These are phyloP conservation scores for Astrothelium subdiscretum DNA, from an alignment of 495 filamentous ascomycete genomes.

Conservation along the genomic window DNA sequence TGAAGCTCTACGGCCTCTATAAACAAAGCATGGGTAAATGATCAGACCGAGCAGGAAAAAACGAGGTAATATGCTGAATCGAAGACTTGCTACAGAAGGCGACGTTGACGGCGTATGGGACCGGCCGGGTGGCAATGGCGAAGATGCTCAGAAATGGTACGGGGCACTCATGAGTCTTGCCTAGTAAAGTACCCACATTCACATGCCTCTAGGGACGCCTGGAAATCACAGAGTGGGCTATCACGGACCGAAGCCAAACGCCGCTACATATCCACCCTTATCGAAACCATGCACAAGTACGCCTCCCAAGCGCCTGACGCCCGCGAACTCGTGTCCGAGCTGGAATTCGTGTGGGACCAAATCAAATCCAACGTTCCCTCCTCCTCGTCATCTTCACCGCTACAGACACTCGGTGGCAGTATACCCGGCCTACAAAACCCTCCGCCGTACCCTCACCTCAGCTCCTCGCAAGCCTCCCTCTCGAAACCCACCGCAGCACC, in stretches of 20 bases:
- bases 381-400: slow-evolving; percentile 40
- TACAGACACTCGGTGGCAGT: slow-evolving; percentile 17
- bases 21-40: slow-evolving; percentile 83
- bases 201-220: slow-evolving; percentile 55
- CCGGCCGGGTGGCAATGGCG: slow-evolving; percentile 40
- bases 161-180: neutral
- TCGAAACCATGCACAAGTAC: slow-evolving; percentile 92
- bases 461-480: slow-evolving; percentile 1
- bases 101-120: slow-evolving; percentile 90
- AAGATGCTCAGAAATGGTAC: slow-evolving; percentile 46
- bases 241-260: slow-evolving; percentile 88
- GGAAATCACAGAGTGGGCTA: slow-evolving; percentile 72
- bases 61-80: slow-evolving; percentile 1
- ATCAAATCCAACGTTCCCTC: slow-evolving; percentile 72
- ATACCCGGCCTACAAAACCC: slow-evolving; percentile 15
- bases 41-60: neutral
- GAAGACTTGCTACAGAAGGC: slow-evolving; percentile 52
- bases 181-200: neutral
- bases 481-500: neutral
- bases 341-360: slow-evolving; percentile 98
- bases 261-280: slow-evolving; percentile 80
- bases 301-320: slow-evolving; percentile 78
- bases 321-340: slow-evolving; percentile 76
- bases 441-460: slow-evolving; percentile 6
- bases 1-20: slow-evolving; percentile 92